Evolutionary conservation across 2,329 filamentous ascomycete genomes (phyloP).

Genomic region (Colletotrichum zoysiae): DNA sequence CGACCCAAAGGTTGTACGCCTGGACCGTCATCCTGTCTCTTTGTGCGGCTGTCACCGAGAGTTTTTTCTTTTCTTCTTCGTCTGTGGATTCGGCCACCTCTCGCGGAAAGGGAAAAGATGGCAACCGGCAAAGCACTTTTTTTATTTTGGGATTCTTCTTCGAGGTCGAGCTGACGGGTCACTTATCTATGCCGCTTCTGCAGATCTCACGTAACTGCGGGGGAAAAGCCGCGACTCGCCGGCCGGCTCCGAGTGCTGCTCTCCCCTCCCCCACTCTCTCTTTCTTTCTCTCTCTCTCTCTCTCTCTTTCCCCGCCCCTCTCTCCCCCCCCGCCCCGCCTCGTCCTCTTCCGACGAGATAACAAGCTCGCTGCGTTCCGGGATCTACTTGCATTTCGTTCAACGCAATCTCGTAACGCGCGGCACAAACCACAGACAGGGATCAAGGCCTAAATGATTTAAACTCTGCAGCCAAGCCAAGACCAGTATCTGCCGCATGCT

Average conservation of each 20-base stretch:
- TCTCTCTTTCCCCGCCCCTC: too few relatives aligned
- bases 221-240: slow-evolving; percentile 21
- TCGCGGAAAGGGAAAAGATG: too few relatives aligned
- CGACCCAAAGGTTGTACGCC: slow-evolving; percentile 46
- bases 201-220: slow-evolving; percentile 16
- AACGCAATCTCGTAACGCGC: slow-evolving; percentile 39
- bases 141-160: background rate
- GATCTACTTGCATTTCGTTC: slow-evolving; percentile 7
- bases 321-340: too few relatives aligned
- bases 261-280: slow-evolving; percentile 22
- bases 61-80: slow-evolving; percentile 6
- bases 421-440: slow-evolving; percentile 25
- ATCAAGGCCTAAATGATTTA: slow-evolving; percentile 2
- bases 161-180: background rate
- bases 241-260: slow-evolving; percentile 32
- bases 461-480: slow-evolving; percentile 3
- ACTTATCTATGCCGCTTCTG: background rate
- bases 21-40: slow-evolving; percentile 40
- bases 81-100: slow-evolving; percentile 3
- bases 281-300: too few relatives aligned
- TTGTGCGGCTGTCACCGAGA: slow-evolving; percentile 27
- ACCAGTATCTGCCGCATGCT: background rate
- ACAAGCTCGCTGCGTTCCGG: slow-evolving; percentile 17
- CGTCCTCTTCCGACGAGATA: slow-evolving; percentile 20
- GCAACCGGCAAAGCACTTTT: too few relatives aligned